phyloP scores from a whole-genome alignment of 768 basidiomycete species.

The Pleurotus platypus region DNA sequence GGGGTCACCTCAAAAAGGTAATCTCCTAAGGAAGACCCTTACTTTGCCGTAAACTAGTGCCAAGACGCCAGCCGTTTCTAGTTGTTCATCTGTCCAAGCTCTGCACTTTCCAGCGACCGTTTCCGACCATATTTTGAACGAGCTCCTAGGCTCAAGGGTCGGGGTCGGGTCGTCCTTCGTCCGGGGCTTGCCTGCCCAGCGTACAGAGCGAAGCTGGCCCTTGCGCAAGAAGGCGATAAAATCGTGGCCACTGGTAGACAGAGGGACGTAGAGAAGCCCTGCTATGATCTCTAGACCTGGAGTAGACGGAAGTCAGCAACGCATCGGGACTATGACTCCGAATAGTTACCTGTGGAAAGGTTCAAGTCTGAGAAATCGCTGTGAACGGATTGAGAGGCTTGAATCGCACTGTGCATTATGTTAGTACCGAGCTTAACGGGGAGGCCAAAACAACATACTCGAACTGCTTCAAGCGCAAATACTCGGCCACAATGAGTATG shows the following conservation, averaged over 20 bases:
- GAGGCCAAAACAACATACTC: conserved; percentile 35
- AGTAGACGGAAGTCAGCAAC: neutral
- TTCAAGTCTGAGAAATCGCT: conserved; percentile 71
- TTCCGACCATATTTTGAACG: conserved; percentile 80
- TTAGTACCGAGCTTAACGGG: no score
- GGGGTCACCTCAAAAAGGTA: no score
- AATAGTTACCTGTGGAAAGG: conserved; percentile 39
- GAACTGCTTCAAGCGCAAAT: conserved; percentile 70
- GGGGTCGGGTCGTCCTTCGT: conserved; percentile 31
- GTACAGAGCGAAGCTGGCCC: conserved; percentile 66
- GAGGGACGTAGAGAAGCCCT: conserved; percentile 71
- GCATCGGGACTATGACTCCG: no score
- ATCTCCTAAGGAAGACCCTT: neutral
- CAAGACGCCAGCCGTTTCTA: conserved; percentile 78
- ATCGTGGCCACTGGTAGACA: conserved; percentile 69
- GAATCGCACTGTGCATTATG: conserved; percentile 45
- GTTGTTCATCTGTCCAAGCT: conserved; percentile 78
- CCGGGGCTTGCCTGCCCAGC: conserved; percentile 78
- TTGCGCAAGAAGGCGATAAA: conserved; percentile 81
- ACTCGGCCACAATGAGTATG: conserved; percentile 76
- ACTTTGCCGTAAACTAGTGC: conserved; percentile 78
- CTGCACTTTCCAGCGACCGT: conserved; percentile 63
- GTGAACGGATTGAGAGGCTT: conserved; percentile 65
- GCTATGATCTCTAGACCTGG: conserved; percentile 61
- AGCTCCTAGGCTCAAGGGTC: conserved; percentile 68